Evolutionary conservation across 1,284 basidiomycete genomes (phyloP).

Genomic region (Inonotus hispidus): DNA sequence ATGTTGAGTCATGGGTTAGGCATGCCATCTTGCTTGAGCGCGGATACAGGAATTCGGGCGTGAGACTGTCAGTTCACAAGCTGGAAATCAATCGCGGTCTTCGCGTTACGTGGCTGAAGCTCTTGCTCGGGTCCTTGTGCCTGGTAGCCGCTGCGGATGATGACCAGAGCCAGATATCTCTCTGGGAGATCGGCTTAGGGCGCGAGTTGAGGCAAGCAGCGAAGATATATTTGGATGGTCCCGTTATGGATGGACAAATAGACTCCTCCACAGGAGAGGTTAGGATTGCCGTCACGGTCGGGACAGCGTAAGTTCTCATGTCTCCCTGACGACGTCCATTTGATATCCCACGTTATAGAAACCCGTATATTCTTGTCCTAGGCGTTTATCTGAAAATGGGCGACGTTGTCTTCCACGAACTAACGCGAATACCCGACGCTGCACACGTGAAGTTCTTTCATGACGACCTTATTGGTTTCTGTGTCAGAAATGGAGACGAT

Average conservation of each 20-base stretch:
- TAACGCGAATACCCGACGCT: not conserved
- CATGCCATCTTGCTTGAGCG: not conserved
- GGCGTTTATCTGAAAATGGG: not conserved
- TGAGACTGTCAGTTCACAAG: not conserved
- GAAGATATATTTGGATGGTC: not conserved
- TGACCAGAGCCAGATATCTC: not conserved
- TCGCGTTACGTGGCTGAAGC: slow-evolving; percentile 6
- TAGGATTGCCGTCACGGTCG: not conserved
- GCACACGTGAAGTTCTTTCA: not conserved
- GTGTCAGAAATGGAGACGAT: slow-evolving; percentile 7
- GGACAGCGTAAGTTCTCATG: not conserved
- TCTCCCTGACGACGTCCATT: not conserved
- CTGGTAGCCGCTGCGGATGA: slow-evolving; percentile 5
- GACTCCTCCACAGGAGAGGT: not conserved
- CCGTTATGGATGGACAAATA: slow-evolving; percentile 7
- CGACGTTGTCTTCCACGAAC: not conserved
- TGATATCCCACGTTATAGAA: too few species aligned
- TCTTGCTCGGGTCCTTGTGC: slow-evolving; percentile 4
- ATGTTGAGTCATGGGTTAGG: slow-evolving; percentile 1
- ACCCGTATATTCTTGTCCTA: not conserved
- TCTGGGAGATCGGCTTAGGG: not conserved
- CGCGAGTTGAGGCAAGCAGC: not conserved
- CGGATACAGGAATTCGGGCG: not conserved
- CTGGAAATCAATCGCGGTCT: not conserved
- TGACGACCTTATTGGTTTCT: not conserved